phyloP scores from a whole-genome alignment of 345 rosid genomes.

The Linum trigynum region DNA sequence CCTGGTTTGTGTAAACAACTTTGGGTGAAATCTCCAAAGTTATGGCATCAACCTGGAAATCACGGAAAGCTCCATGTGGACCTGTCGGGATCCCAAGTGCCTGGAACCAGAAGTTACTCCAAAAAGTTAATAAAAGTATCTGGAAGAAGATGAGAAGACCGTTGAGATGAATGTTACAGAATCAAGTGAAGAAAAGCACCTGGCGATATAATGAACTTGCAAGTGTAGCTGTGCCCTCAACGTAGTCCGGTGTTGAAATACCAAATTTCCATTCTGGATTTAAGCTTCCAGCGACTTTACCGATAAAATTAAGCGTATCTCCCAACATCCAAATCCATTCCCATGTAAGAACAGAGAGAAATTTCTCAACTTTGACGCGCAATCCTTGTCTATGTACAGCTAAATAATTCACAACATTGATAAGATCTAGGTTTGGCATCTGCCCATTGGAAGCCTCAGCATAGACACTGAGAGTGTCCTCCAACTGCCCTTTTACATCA shows the following conservation, averaged over 20 bases:
- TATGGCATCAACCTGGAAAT: constrained; percentile 87
- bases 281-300: constrained; percentile 43
- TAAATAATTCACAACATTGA: constrained; percentile 80
- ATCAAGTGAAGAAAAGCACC: constrained; percentile 31
- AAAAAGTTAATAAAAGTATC: constrained; percentile 6
- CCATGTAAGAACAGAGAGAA: constrained; percentile 46
- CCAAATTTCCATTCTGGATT: constrained; percentile 74
- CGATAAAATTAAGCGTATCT: constrained; percentile 48
- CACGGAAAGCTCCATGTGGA: constrained; percentile 93
- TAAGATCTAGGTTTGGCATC: constrained; percentile 95
- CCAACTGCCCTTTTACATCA: constrained; percentile 33
- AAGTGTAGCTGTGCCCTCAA: constrained; percentile 77
- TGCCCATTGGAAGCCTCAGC: constrained; percentile 98
- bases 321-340: constrained; percentile 52
- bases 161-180: background rate
- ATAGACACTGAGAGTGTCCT: constrained; percentile 58
- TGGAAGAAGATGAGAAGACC: background rate
- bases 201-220: constrained; percentile 84
- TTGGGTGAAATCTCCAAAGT: constrained; percentile 75
- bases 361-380: constrained; percentile 58
- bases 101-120: constrained; percentile 28
- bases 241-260: constrained; percentile 64
- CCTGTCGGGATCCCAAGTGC: constrained; percentile 94
- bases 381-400: constrained; percentile 88
- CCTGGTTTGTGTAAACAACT: constrained; percentile 34